Base-by-base conservation (phyloP, 2,329 filamentous ascomycete genomes). In the Juglanconis oblonga region DNA sequence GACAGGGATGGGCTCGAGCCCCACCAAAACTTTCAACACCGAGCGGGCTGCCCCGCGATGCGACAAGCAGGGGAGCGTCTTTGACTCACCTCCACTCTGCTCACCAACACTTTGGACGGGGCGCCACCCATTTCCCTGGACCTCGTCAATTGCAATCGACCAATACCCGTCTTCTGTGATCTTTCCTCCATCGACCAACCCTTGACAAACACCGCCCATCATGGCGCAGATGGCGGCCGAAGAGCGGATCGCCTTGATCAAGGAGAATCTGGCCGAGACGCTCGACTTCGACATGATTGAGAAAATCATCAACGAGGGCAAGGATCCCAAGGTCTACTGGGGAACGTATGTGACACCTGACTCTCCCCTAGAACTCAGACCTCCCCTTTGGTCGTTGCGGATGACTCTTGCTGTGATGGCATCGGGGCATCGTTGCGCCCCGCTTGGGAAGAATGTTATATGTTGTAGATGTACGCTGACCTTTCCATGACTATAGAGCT, bases 201-300 rank as follows among this genome's bases (percentile, higher is more conserved):
- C 35, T 33, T 29, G 13, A 40, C 24, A 13, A 40, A n/a, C 36
- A 56, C 40, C 52, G 36, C 10, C 72, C 79, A 82, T 82, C 74
- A 85, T 83, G 55, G 79, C 76, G 65, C 76, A 78, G 81, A 85
- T 85, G 70, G 84, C 62, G 52, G 44, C 62, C 31, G 59, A 59
- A 33, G 59, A 91, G 75, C 87, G 87, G 73, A 80, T 94, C 67
- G 81, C 81, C 58, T 82, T 96, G 70, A 96, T 96, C 77, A 85
- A 82, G 64, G 86, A 88, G 72, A 95, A 95, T 74, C 81, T 96
- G 61, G 86, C 88, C 63, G 92, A 97, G 79, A 80, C 91, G 53
- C 83, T 97, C 62, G 93, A 95, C 71, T 87, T 87, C 31, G 91
- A 96, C 71, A 91, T 96, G 64, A 89, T 95, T 71, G 85, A 92